Conservation (phyloP, 2,329 filamentous ascomycete genomes). For the Colletotrichum salicis region DNA sequence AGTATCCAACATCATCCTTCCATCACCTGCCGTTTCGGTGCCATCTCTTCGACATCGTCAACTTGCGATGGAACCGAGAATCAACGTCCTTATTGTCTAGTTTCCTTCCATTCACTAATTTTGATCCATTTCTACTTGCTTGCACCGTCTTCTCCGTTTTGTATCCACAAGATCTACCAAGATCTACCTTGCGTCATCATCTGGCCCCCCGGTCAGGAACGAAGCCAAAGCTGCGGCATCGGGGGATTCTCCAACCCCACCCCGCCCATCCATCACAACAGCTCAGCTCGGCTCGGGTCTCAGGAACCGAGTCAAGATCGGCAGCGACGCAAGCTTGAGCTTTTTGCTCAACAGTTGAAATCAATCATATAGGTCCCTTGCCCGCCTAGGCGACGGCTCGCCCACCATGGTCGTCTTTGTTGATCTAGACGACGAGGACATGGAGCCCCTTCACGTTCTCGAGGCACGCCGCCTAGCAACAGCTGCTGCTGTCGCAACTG, state of each 20-base stretch:
- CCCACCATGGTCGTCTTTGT: slow-evolving; percentile 39
- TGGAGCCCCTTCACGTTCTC: slow-evolving; percentile 29
- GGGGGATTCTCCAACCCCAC: slow-evolving; percentile 30
- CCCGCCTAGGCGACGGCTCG: not conserved
- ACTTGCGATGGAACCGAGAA: slow-evolving; percentile 22
- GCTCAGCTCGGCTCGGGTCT: slow-evolving; percentile 29
- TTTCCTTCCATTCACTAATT: not conserved
- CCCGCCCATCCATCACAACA: slow-evolving; percentile 21
- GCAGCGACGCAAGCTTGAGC: slow-evolving; percentile 21
- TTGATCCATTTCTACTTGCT: not conserved
- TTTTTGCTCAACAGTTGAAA: slow-evolving; percentile 14
- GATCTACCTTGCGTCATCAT: slow-evolving; percentile 30
- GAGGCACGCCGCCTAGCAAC: slow-evolving; percentile 25
- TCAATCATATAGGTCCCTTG: slow-evolving; percentile 15
- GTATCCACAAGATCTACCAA: slow-evolving; percentile 23
- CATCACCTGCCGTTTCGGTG: slow-evolving; percentile 13
- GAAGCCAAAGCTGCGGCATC: slow-evolving; percentile 31
- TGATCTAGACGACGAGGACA: slow-evolving; percentile 38
- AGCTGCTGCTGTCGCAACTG: slow-evolving; percentile 27
- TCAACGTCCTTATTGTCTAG: not conserved
- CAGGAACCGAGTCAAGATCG: slow-evolving; percentile 29
- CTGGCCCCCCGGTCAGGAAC: slow-evolving; percentile 2
- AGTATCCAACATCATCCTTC: slow-evolving; percentile 12
- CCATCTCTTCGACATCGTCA: not conserved
- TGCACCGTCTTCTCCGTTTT: not conserved